These are phyloP conservation scores for Gilbertella persicaria DNA, from an alignment of 371 early-diverging fungal species.

Conservation along the genomic window DNA sequence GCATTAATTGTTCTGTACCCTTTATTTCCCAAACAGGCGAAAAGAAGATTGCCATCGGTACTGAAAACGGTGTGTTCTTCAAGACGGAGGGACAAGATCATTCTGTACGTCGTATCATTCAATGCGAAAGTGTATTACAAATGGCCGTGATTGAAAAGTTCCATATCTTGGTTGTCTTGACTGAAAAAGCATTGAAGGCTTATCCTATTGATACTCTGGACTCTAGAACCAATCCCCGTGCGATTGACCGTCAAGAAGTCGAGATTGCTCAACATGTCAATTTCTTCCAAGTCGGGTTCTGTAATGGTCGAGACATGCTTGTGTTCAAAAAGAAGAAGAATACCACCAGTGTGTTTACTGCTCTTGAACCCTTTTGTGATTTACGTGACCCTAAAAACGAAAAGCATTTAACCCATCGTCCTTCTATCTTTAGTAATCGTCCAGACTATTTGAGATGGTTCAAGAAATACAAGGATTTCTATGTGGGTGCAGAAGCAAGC, in stretches of 20 bases:
- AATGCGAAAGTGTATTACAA: conserved; percentile 46
- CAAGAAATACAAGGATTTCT: conserved; percentile 66
- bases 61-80: conserved; percentile 81
- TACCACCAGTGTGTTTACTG: conserved; percentile 46
- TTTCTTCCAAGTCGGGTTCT: conserved; percentile 80
- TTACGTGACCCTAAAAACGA: conserved; percentile 44
- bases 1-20: conserved; percentile 73
- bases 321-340: conserved; percentile 58
- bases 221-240: conserved; percentile 41
- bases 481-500: conserved; percentile 79
- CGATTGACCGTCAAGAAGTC: conserved; percentile 42
- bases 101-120: conserved; percentile 34
- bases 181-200: conserved; percentile 58
- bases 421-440: conserved; percentile 31
- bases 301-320: conserved; percentile 62
- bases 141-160: conserved; percentile 48
- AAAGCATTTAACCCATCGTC: conserved; percentile 22
- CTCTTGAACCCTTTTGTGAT: conserved; percentile 43
- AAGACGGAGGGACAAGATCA: conserved; percentile 33
- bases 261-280: conserved; percentile 69
- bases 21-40: conserved; percentile 46
- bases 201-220: conserved; percentile 64
- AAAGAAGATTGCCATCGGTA: conserved; percentile 76
- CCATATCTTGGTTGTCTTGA: conserved; percentile 49
- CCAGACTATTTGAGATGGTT: conserved; percentile 33